These are phyloP conservation scores for Talaromyces stipitatus DNA, from an alignment of 495 filamentous ascomycete genomes.

Conservation along the genomic window DNA sequence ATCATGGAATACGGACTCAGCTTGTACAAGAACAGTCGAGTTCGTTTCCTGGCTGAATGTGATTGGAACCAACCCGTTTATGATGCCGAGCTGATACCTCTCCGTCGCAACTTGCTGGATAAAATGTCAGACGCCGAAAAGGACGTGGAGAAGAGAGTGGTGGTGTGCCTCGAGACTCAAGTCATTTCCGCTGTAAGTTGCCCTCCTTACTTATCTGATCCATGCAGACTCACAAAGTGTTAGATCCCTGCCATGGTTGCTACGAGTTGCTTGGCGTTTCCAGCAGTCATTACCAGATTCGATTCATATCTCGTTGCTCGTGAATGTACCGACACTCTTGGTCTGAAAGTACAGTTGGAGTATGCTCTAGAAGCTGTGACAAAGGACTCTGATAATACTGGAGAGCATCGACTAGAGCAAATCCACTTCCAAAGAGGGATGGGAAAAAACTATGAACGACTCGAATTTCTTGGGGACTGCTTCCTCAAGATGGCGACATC, in stretches of 20 bases:
- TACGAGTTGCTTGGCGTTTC: conserved; percentile 63
- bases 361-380: conserved; percentile 86
- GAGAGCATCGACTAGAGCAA: conserved; percentile 62
- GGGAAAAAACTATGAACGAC: conserved; percentile 93
- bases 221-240: conserved; percentile 15
- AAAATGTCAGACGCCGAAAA: conserved; percentile 45
- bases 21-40: conserved; percentile 47
- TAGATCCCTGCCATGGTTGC: conserved; percentile 60
- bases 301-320: conserved; percentile 76
- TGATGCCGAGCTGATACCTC: conserved; percentile 59
- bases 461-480: conserved; percentile 89
- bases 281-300: conserved; percentile 74
- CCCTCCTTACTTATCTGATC: neutral
- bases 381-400: conserved; percentile 88
- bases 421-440: conserved; percentile 79
- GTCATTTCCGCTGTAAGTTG: conserved; percentile 65
- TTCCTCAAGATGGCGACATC: conserved; percentile 96
- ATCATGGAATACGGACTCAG: conserved; percentile 61
- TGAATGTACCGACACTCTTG: conserved; percentile 57
- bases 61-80: conserved; percentile 68
- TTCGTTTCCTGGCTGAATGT: conserved; percentile 33
- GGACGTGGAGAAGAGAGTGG: conserved; percentile 22
- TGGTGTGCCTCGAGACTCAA: conserved; percentile 55
- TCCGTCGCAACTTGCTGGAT: conserved; percentile 78
- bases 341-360: conserved; percentile 51